Base-by-base conservation (phyloP, 148 eudicot species). In the Cornus suecica region DNA sequence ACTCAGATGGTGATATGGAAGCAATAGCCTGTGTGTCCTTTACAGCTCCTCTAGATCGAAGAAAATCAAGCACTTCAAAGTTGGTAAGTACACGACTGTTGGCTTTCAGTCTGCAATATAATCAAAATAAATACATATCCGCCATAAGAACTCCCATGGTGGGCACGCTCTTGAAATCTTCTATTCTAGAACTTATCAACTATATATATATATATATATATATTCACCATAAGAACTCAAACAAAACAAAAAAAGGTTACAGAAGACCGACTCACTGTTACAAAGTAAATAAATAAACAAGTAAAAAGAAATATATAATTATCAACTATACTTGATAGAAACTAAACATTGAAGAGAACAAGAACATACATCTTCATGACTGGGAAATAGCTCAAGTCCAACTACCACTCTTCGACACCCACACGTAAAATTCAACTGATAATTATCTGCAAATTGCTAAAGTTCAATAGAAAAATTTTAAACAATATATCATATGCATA, bases 11-110 rank as follows among this genome's bases (percentile, higher is more conserved):
- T 37, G 84, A 76, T 2, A 87, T 62, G 10, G 87, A 68, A 51
- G 82, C 84, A 68, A 87, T 79, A 74, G 83, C 80, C 37, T 88
- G 69, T 24, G 88, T 76, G 64, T 87, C 90, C 41, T 79, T 84
- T 68, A 76, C 90, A 77, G 88, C 90, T 6, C 90, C 90, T 81
- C 86, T 83, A 28, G 84, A 80, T 30, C 84, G 82, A 54, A 87
- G 75, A 65, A 84, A 83, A 29, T 87, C 84, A 8, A 87, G 86
- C 52, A 87, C 84, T 77, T 87, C 90, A 24, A 83, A 87, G 69
- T 87, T 87, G 58, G 86, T 82, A 20, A 87, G 84, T 31, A 79
- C 74, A 30, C 88, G 86, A 27, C 74, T 86, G 68, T 80, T 76
- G 23, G 80, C 71, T 34, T 85, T 56, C 51, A 84, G 61, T 76